These are phyloP conservation scores for Geotrichum reessii DNA, from an alignment of 1,139 yeast species.

Conservation along the genomic window DNA sequence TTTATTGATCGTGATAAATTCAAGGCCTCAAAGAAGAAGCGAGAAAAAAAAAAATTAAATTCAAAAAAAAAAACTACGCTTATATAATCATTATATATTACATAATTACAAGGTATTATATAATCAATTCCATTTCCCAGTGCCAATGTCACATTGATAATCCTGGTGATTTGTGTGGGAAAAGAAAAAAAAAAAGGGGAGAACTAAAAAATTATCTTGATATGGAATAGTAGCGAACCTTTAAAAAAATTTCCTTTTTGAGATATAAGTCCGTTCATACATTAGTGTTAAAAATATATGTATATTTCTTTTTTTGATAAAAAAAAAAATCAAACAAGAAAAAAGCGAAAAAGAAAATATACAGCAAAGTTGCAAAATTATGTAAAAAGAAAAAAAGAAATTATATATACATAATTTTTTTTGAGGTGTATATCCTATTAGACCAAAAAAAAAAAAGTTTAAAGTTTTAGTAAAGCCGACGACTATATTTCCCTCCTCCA, in stretches of 20 bases:
- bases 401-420: neutral
- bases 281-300: neutral
- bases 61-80: too few relatives aligned
- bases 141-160: neutral
- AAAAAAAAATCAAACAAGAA: neutral
- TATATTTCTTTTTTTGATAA: neutral
- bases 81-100: neutral
- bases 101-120: neutral
- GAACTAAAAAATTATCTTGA: neutral
- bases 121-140: neutral
- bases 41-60: too few relatives aligned
- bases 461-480: neutral
- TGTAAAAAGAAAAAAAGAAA: neutral
- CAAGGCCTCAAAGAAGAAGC: too few relatives aligned
- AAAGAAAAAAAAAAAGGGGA: neutral
- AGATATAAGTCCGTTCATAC: neutral
- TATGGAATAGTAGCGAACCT: neutral
- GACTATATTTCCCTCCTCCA: neutral
- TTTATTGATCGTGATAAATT: neutral
- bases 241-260: neutral
- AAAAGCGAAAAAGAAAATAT: neutral
- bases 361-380: neutral
- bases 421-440: neutral
- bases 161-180: neutral
- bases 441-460: neutral